Evolutionary conservation across 2,329 filamentous ascomycete species (phyloP).

Genomic region (Tolypocladium capitatum): DNA sequence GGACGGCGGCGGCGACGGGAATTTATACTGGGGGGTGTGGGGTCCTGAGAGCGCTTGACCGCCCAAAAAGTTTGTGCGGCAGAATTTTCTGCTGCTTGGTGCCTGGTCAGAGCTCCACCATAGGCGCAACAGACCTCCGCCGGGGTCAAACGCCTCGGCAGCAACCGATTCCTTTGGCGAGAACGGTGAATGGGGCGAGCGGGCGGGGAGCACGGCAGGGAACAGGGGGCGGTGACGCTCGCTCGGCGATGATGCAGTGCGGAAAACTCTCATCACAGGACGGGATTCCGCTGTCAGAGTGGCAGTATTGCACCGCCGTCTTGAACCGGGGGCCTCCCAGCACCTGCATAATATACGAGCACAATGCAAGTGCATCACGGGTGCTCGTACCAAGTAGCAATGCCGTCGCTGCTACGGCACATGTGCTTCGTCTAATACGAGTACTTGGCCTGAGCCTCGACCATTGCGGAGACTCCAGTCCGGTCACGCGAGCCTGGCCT

Average conservation of each 20-base stretch:
- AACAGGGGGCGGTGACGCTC: background rate
- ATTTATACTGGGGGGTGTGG: slow-evolving; percentile 25
- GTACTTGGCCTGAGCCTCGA: no score
- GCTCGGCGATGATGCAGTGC: background rate
- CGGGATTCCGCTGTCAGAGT: background rate
- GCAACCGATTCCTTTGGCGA: background rate
- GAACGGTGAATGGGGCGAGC: background rate
- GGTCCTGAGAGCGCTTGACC: slow-evolving; percentile 1
- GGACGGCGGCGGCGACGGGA: slow-evolving; percentile 9
- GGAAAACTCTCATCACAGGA: background rate
- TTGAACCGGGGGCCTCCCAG: no score
- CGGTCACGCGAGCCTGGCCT: no score
- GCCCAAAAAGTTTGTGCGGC: slow-evolving; percentile 11
- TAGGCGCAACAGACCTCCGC: no score
- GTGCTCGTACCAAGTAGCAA: no score
- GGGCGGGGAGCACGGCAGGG: background rate
- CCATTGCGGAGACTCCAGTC: background rate
- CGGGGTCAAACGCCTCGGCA: no score
- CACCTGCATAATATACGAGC: no score
- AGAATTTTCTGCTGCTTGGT: slow-evolving; percentile 3
- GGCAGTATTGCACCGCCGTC: background rate
- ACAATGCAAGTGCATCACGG: no score
- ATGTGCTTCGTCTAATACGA: no score
- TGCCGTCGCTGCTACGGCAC: no score
- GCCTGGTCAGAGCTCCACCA: background rate